phyloP scores from a whole-genome alignment of 2,329 filamentous ascomycete species.

The Cladophialophora yegresii region DNA sequence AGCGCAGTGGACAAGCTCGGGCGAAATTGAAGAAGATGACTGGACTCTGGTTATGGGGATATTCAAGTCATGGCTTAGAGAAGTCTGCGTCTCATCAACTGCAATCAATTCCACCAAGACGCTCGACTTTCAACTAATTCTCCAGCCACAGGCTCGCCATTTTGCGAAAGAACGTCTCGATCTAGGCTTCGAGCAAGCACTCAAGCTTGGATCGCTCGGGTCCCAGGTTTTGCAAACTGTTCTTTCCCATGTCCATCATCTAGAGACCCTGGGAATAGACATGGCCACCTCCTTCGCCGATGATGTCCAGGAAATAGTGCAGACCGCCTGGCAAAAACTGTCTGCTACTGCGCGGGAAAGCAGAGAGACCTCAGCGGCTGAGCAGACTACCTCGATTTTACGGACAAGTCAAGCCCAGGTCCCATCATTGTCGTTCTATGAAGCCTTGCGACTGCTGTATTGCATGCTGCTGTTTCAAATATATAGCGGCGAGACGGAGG shows the following conservation, averaged over 20 bases:
- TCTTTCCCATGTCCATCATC: constrained; percentile 7
- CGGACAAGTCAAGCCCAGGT: constrained; percentile 37
- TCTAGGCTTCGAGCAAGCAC: constrained; percentile 27
- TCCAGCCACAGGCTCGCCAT: constrained; percentile 17
- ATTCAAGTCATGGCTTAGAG: constrained; percentile 9
- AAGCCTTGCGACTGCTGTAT: constrained; percentile 77
- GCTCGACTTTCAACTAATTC: background rate
- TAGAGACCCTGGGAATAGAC: constrained; percentile 9
- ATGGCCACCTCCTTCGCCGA: constrained; percentile 26
- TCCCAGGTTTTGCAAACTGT: constrained; percentile 10
- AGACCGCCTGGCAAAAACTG: constrained; percentile 47
- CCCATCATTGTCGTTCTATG: constrained; percentile 49
- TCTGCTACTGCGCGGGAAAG: constrained; percentile 39
- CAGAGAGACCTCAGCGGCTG: constrained; percentile 42
- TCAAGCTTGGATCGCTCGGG: constrained; percentile 21
- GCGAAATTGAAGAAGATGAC: constrained; percentile 5
- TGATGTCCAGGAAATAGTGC: constrained; percentile 36
- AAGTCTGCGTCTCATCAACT: constrained; percentile 11
- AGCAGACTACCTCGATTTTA: constrained; percentile 35
- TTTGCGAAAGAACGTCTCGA: constrained; percentile 25
- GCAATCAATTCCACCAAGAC: background rate
- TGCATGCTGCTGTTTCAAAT: constrained; percentile 82
- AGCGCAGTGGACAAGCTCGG: background rate
- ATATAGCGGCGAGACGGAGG: constrained; percentile 86
- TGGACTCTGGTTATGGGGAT: constrained; percentile 5